Base-by-base conservation (phyloP, 2,329 filamentous ascomycete species). In the Calonectria leucothoes region DNA sequence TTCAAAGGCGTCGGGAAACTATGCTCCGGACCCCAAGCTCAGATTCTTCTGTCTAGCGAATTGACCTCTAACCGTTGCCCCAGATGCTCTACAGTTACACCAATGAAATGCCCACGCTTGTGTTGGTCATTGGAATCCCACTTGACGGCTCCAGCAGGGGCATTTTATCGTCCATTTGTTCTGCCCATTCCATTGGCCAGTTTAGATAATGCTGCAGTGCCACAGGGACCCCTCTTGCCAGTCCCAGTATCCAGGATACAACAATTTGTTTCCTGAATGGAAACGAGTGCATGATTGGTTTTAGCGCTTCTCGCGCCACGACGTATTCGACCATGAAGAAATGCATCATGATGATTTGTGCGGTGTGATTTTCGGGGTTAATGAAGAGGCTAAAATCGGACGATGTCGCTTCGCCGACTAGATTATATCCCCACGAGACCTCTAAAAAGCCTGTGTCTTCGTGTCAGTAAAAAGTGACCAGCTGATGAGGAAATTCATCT, bases 251-350 rank as follows among this genome's bases (percentile, higher is more conserved):
- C 75, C 75, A 77, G 0, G 67, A 35, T 1, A 35, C 37, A 14
- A 77, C 27, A 14, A 77, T 72, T 0, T 6, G 27, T 52, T 31
- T 61, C 27, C 72, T 45, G 2, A 77, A 77, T 0, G 71, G 69
- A 33, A 75, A 74, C 1, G 69, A 67, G 11, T 74, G 66, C 23
- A 74, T 74, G 14, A 75, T 63, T 0, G 69, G 35, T 27, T 39
- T 37, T 39, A 77, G 45, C 0, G 75, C 67, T 6, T 66, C 49
- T 14, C 61, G 37, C 0, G 49, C 71, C 5, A 76, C 37, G 3
- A 69, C 27, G 31, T 76, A 73, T 33, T 77, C 75, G 3, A 77
- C 52, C 4, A 73, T 49, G 49, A 77, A 76, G 42, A 77, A 77
- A 35, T 77, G 75, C 1, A 29, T 42, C 65, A 74, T 39, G n/a